Conservation (phyloP, 306 rosid species). For the Vigna angularis region DNA sequence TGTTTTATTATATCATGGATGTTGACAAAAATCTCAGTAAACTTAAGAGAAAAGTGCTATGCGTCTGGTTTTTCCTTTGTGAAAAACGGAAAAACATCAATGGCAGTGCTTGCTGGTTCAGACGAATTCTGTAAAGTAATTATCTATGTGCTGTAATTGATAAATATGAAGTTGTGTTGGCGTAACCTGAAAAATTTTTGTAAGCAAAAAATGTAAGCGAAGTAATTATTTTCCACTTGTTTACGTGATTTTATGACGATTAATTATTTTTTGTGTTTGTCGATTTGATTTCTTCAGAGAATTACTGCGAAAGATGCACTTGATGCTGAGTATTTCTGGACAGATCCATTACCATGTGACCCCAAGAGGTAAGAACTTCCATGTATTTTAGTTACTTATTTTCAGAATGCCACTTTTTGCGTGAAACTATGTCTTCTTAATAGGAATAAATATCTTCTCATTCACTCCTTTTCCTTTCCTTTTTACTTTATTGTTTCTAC, state of each 20-base stretch:
- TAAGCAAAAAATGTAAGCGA: background rate
- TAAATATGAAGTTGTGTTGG: background rate
- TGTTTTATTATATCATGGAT: background rate
- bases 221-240: background rate
- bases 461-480: background rate
- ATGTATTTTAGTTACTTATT: background rate
- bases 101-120: conserved; percentile 28
- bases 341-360: conserved; percentile 76
- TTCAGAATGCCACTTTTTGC: background rate
- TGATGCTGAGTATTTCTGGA: conserved; percentile 80
- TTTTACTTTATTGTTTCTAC: background rate
- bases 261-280: conserved; percentile 5
- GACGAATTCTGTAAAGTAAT: background rate
- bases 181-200: conserved; percentile 1
- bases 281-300: conserved; percentile 52
- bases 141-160: background rate
- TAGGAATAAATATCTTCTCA: conserved; percentile 3
- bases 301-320: conserved; percentile 72
- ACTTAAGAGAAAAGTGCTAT: conserved; percentile 9
- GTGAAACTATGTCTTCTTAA: conserved; percentile 5
- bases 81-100: background rate
- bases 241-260: conserved; percentile 2
- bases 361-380: conserved; percentile 61
- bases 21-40: background rate
- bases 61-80: too few species aligned